Conservation (phyloP, 345 rosid genomes). For the Pugionium cornutum region DNA sequence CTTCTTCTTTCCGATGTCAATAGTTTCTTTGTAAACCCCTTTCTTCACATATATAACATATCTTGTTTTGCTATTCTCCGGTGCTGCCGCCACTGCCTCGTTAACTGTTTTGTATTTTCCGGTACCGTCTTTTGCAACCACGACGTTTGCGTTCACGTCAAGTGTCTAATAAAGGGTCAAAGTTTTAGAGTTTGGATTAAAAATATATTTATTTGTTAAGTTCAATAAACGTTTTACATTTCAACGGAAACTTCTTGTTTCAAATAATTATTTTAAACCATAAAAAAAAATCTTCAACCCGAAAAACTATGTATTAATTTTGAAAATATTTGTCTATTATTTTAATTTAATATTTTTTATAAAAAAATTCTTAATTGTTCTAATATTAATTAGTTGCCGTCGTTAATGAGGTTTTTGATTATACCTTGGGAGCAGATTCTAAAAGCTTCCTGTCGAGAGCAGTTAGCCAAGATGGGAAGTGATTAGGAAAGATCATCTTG, state of each 20-base stretch:
- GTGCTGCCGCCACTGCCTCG: conserved; percentile 70
- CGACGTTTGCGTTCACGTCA: conserved; percentile 50
- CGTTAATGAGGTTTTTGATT: conserved; percentile 1
- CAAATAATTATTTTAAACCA: too few species aligned
- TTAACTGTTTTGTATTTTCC: conserved; percentile 69
- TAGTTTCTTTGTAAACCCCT: conserved; percentile 67
- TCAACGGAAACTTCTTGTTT: too few species aligned
- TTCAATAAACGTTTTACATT: too few species aligned
- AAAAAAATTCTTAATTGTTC: too few species aligned
- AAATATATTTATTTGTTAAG: too few species aligned
- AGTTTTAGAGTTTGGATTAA: neutral
- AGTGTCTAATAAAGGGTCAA: conserved; percentile 22
- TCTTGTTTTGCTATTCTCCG: conserved; percentile 52
- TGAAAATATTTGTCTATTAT: too few species aligned
- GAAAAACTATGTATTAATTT: too few species aligned
- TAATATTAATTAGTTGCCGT: too few species aligned
- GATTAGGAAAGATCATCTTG: conserved; percentile 1
- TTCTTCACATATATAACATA: conserved; percentile 73
- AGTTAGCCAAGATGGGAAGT: conserved; percentile 66
- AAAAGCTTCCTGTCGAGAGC: conserved; percentile 54
- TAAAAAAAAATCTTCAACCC: too few species aligned
- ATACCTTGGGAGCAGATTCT: conserved; percentile 36
- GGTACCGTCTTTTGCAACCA: conserved; percentile 76
- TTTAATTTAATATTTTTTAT: neutral
- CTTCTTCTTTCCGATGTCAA: conserved; percentile 69